Conservation (phyloP, 306 rosid genomes). For the Comarum palustre region DNA sequence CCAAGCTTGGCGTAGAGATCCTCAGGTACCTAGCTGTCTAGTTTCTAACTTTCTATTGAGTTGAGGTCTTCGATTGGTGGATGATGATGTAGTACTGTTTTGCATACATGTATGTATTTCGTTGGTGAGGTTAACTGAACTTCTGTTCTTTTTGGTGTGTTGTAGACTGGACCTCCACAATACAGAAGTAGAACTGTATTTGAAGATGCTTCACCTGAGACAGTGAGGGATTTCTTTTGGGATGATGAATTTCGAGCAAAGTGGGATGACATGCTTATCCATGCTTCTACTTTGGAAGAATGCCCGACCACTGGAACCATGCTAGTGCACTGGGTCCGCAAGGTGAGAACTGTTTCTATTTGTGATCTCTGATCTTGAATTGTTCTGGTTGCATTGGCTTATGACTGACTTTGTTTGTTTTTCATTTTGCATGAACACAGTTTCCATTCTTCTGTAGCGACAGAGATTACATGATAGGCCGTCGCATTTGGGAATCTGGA, state of each 20-base stretch:
- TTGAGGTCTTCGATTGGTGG: not conserved
- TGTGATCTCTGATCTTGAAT: slow-evolving; percentile 1
- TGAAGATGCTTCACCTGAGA: slow-evolving; percentile 54
- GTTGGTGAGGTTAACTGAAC: slow-evolving; percentile 10
- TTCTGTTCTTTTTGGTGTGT: slow-evolving; percentile 12
- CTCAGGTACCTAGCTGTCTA: slow-evolving; percentile 32
- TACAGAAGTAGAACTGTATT: slow-evolving; percentile 49
- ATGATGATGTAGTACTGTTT: not conserved
- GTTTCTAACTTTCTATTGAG: not conserved
- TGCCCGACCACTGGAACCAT: slow-evolving; percentile 50
- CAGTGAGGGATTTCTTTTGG: slow-evolving; percentile 61
- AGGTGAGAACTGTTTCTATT: slow-evolving; percentile 33
- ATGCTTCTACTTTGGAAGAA: slow-evolving; percentile 42
- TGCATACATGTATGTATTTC: not conserved
- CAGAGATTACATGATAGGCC: slow-evolving; percentile 56
- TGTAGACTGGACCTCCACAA: slow-evolving; percentile 57
- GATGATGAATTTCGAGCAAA: slow-evolving; percentile 49
- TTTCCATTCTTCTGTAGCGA: slow-evolving; percentile 67
- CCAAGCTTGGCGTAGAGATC: slow-evolving; percentile 70
- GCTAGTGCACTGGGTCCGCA: slow-evolving; percentile 63
- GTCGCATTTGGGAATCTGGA: slow-evolving; percentile 62
- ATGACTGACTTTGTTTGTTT: not conserved
- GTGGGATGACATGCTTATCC: slow-evolving; percentile 64
- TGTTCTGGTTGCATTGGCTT: slow-evolving; percentile 5
- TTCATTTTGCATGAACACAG: slow-evolving; percentile 30